Evolutionary conservation across 805 yeast species (phyloP).

Genomic region (Wickerhamiella azymoides): DNA sequence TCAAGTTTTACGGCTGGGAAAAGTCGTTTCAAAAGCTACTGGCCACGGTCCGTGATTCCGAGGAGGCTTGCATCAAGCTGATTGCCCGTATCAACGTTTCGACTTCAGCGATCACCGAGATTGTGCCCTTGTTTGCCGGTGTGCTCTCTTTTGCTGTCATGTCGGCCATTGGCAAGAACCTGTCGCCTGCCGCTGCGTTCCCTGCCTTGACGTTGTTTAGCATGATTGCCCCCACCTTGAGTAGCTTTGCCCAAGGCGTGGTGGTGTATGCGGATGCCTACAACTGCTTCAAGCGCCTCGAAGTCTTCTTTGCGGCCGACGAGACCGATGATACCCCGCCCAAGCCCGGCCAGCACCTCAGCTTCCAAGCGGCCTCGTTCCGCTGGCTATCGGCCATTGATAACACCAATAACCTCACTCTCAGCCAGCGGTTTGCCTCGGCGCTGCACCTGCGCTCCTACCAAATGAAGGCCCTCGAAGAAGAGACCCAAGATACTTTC

Average conservation of each 20-base stretch:
- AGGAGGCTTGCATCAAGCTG: conserved; percentile 50
- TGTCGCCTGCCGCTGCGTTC: conserved; percentile 50
- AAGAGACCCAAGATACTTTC: neutral
- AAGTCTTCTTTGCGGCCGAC: conserved; percentile 24
- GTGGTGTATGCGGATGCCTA: conserved; percentile 29
- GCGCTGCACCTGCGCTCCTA: neutral
- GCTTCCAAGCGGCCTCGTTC: neutral
- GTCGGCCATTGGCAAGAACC: conserved; percentile 30
- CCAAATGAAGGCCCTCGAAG: neutral
- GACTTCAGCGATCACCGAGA: conserved; percentile 54
- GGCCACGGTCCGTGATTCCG: conserved; percentile 40
- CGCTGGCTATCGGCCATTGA: neutral
- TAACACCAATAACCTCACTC: neutral
- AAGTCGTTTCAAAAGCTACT: conserved; percentile 52
- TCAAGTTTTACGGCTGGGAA: conserved; percentile 90
- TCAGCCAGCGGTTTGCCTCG: neutral
- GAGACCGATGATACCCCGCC: conserved; percentile 26
- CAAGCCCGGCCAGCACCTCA: conserved; percentile 56
- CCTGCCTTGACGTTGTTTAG: conserved; percentile 60
- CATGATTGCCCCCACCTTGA: conserved; percentile 51
- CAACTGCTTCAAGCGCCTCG: conserved; percentile 21
- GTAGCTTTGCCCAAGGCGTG: conserved; percentile 39
- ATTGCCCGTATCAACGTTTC: conserved; percentile 58
- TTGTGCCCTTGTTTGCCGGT: conserved; percentile 59
- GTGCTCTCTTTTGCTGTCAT: conserved; percentile 42